Percentiles rank a stretch among this genome's conserved stretches.
phyloP scores from a whole-genome alignment of 2,329 filamentous ascomycete genomes.

The Hymenoscyphus infarciens region DNA sequence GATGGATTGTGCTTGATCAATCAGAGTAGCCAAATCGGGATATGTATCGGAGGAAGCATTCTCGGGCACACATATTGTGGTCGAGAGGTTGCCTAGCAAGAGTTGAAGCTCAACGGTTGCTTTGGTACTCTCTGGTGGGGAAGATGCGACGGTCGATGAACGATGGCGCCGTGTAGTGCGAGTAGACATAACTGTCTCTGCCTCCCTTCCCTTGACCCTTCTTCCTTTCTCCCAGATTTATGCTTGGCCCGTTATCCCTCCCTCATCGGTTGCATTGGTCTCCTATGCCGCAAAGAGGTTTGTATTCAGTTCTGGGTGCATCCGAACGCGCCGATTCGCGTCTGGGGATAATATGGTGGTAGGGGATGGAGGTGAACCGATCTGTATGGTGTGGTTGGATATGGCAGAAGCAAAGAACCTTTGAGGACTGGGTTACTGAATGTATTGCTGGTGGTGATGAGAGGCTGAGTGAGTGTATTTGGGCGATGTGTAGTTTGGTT shows the following conservation, averaged over 20 bases:
- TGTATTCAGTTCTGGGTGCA: not conserved
- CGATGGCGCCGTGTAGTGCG: constrained; percentile 53
- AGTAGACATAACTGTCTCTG: constrained; percentile 45
- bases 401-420: not conserved
- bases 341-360: not conserved
- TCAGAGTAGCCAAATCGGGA: constrained; percentile 35
- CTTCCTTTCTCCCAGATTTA: constrained; percentile 29
- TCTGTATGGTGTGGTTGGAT: not conserved
- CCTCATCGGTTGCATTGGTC: constrained; percentile 26
- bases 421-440: not conserved
- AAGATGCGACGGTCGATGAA: constrained; percentile 61
- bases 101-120: constrained; percentile 55
- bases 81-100: constrained; percentile 48
- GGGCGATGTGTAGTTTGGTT: not conserved
- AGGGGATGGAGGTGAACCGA: not conserved
- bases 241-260: constrained; percentile 20
- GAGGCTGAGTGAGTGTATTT: not conserved
- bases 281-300: not conserved
- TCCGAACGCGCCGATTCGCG: not conserved
- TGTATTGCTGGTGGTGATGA: not conserved
- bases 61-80: constrained; percentile 24
- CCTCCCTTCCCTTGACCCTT: constrained; percentile 28
- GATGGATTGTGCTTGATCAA: constrained; percentile 31
- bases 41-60: constrained; percentile 22
- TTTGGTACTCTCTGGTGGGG: constrained; percentile 53